phyloP scores from a whole-genome alignment of 768 basidiomycete genomes.

The Boletus edulis region DNA sequence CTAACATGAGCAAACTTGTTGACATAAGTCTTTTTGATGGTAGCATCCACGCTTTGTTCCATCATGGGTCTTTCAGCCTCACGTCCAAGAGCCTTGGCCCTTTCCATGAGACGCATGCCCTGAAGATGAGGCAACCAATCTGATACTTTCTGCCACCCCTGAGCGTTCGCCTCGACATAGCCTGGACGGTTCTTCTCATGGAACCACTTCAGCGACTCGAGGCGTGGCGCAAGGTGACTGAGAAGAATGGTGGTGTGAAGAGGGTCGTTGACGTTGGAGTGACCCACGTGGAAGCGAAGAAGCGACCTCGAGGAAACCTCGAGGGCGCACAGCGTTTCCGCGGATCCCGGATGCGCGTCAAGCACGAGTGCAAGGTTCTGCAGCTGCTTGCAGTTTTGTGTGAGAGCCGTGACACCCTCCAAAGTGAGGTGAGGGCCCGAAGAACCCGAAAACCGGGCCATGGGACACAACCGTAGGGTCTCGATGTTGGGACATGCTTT shows the following conservation, averaged over 20 bases:
- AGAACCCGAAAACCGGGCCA: slow-evolving; percentile 59
- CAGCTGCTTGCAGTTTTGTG: slow-evolving; percentile 55
- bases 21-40: slow-evolving; percentile 37
- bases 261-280: slow-evolving; percentile 71
- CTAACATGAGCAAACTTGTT: slow-evolving; percentile 42
- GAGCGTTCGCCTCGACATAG: slow-evolving; percentile 63
- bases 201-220: slow-evolving; percentile 74
- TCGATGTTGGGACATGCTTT: slow-evolving; percentile 67
- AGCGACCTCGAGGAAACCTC: slow-evolving; percentile 62
- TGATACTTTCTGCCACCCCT: slow-evolving; percentile 64
- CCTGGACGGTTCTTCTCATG: slow-evolving; percentile 74
- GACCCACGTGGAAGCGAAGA: slow-evolving; percentile 69
- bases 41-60: slow-evolving; percentile 54
- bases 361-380: slow-evolving; percentile 67
- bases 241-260: slow-evolving; percentile 68
- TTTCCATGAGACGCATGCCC: slow-evolving; percentile 59
- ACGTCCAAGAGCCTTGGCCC: slow-evolving; percentile 38
- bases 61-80: slow-evolving; percentile 18
- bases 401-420: slow-evolving; percentile 59
- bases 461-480: slow-evolving; percentile 62
- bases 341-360: slow-evolving; percentile 49
- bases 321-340: slow-evolving; percentile 44
- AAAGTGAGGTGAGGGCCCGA: slow-evolving; percentile 58
- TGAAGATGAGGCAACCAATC: slow-evolving; percentile 76
- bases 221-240: slow-evolving; percentile 72